Base-by-base conservation (phyloP, 179 eudicot genomes). In the Spinacia oleracea region DNA sequence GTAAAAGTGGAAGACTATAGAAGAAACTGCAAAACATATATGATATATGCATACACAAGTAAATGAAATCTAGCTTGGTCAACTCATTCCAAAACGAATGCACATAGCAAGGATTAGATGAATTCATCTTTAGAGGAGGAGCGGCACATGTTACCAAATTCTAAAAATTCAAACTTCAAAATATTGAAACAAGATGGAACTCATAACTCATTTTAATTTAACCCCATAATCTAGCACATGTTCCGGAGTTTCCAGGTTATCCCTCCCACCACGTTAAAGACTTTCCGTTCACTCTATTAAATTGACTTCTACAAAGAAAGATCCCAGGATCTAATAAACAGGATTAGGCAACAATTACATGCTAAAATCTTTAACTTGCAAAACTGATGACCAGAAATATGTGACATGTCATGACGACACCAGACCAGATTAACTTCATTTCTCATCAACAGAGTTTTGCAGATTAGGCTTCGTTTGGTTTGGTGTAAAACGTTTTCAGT, bases 341-440 rank as follows among this genome's bases (percentile, higher is more conserved):
- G 45, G 5, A 12, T 35, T 66, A 34, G 45, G 43, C 45, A 32
- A 46, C 43, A 66, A 34, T 66, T 66, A 66, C 42, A 64, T 29
- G 68, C 9, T 64, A 32, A 16, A 3, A 64, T 64, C 35, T 31
- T 64, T 15, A 32, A 32, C 68, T 46, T 71, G 40, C 74, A 38
- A 71, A 71, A 70, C 73, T 25, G 21, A 45, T 29, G 7, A 45
- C 31, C 45, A 14, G 35, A 72, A 10, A 72, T 29, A 72, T 34
- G 5, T n/a, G 32, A 53, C 21, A 56, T 21, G 48, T 73, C 10
- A 32, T 40, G 40, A 51, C 32, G 38, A 55, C 34, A 32, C 5
- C 65, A 53, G 21, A 50, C 65, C 65, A 20, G 50, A 53, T 55
- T 53, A 55, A 72, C 75, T 72, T 43, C 25, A 29, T 5, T 51